Base-by-base conservation (phyloP, 2,329 filamentous ascomycete species). In the Penicillium aurantiogriseum region DNA sequence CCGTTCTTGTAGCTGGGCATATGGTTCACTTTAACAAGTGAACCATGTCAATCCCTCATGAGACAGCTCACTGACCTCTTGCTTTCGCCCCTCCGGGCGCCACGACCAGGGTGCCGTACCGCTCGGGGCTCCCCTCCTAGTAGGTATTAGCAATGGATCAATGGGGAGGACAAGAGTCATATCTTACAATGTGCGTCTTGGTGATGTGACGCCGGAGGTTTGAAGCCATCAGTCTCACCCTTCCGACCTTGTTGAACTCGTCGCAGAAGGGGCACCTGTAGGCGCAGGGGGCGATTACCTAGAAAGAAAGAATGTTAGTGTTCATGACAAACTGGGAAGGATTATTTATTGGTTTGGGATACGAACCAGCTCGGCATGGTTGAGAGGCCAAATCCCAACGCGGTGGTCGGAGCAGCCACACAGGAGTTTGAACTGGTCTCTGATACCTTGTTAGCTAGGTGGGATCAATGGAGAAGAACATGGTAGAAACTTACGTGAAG, bases 121-220 rank as follows among this genome's bases (percentile, higher is more conserved):
- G 1, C 2, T 0, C 5, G 8, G 45, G 9, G 5, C 7, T 4
- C 15, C 31, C 21, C 3, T 35, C 9, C 45, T 47, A 47, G 31
- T 47, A 35, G 15, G 8, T 8, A 13, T 47, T n/a, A 47, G 21
- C 8, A 47, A 36, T 9, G 5, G 8, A 23, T 25, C 21, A 47
- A 35, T 4, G 8, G n/a, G 31, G 3, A 2, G 33, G 15, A 35
- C 23, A 0, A 7, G 6, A 7, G 17, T 7, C 15, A 25, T 13
- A 35, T 7, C 45, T 36, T 36, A 47, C 45, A n/a, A 47, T 47
- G 21, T 47, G 45, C 15, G 31, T 47, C 15, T n/a, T n/a, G 2
- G 5, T 13, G 31, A 47, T 35, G 31, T 47, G 45, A 0, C 45
- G 45, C 5, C 45, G 31, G 9, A 36, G 45, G 21, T 35, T 47